Conservation (phyloP, 2,329 filamentous ascomycete genomes). For the Calycina herbarum region DNA sequence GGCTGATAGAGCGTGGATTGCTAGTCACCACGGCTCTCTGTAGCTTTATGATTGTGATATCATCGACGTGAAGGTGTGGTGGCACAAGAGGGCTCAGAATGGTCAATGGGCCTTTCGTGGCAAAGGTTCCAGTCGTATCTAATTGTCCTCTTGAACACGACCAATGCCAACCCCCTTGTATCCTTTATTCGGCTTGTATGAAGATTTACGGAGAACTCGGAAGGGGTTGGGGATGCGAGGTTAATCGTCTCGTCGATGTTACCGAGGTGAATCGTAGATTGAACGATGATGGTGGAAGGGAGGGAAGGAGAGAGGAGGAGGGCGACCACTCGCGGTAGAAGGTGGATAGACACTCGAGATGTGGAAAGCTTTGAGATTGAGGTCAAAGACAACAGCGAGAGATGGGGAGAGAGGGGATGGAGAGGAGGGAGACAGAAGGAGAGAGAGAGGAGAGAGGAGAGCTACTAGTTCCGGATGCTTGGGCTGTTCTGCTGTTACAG, state of each 20-base stretch:
- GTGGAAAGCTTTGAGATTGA: neutral
- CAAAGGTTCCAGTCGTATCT: neutral
- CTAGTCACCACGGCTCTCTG: neutral
- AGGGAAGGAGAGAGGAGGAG: neutral
- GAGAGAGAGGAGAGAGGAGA: neutral
- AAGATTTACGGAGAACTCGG: neutral
- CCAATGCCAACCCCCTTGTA: neutral
- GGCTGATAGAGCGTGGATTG: conserved; percentile 1
- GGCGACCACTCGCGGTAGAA: neutral
- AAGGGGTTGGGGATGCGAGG: neutral
- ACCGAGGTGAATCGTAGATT: neutral
- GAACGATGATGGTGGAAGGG: neutral
- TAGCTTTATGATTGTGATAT: neutral
- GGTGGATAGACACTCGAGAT: neutral
- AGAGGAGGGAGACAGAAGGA: neutral
- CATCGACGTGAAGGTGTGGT: neutral
- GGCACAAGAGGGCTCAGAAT: neutral
- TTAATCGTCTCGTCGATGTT: neutral
- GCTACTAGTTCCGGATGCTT: neutral
- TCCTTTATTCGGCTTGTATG: neutral
- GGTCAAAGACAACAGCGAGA: neutral
- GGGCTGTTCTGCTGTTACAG: neutral
- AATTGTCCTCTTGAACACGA: neutral
- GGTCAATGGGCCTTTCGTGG: neutral
- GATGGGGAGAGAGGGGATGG: neutral